A percentile compares a stretch with the other conserved stretches of the same genome.
Evolutionary conservation across 1,284 basidiomycete species (phyloP).

Genomic region (Cutaneotrichosporon mucoides): DNA sequence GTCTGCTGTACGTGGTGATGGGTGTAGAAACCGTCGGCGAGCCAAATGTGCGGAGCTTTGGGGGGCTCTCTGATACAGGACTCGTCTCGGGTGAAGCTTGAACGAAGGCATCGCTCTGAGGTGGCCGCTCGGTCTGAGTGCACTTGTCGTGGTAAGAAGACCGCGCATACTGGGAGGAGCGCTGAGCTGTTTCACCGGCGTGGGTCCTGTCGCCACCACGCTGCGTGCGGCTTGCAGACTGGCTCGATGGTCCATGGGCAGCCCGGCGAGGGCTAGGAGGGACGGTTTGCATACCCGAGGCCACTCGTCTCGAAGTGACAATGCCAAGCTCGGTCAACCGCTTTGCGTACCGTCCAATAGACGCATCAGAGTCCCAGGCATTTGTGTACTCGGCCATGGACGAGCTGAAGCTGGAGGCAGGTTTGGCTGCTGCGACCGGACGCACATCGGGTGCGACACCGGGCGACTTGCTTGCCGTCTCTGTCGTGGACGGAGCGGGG

Average conservation of each 20-base stretch:
- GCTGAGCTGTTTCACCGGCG: no score
- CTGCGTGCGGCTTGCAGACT: no score
- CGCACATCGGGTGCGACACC: no score
- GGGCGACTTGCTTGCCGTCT: no score
- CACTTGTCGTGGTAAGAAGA: constrained; percentile 31
- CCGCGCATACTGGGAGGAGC: no score
- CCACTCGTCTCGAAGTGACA: constrained; percentile 1
- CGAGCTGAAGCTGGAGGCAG: background rate
- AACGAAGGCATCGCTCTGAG: constrained; percentile 29
- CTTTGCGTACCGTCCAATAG: constrained; percentile 69
- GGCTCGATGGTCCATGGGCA: no score
- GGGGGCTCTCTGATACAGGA: background rate
- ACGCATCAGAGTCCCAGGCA: constrained; percentile 75
- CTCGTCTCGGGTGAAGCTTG: constrained; percentile 21
- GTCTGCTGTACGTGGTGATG: no score
- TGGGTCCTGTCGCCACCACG: no score
- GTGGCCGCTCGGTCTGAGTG: constrained; percentile 33
- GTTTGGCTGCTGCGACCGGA: no score
- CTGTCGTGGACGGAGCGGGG: no score
- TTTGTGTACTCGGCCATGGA: constrained; percentile 63
- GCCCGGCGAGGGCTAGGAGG: constrained; percentile 23
- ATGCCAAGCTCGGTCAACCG: constrained; percentile 52
- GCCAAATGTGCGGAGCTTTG: background rate
- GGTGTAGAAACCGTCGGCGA: no score
- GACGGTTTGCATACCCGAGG: constrained; percentile 18